These are phyloP conservation scores for Lepiota brunneoincarnata DNA, from an alignment of 768 basidiomycete genomes.

Conservation along the genomic window DNA sequence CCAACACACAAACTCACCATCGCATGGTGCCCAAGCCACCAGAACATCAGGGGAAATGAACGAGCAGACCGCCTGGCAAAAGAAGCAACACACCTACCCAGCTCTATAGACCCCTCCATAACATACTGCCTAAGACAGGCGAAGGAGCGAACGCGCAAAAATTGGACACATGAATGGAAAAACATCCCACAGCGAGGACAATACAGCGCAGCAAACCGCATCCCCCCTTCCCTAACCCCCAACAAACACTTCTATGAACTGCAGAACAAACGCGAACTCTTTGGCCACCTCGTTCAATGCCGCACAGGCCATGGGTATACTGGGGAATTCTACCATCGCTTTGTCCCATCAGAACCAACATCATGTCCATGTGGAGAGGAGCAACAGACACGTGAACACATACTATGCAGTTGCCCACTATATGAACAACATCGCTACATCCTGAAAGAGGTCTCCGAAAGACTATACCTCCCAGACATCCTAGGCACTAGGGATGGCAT, in stretches of 20 bases:
- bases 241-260: background rate
- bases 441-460: too few relatives aligned
- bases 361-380: too few relatives aligned
- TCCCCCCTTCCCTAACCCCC: background rate
- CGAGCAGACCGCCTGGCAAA: conserved; percentile 25
- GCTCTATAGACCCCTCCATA: background rate
- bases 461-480: too few relatives aligned
- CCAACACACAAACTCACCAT: conserved; percentile 9
- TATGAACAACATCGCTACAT: too few relatives aligned
- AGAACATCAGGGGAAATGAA: conserved; percentile 18
- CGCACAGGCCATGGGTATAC: background rate
- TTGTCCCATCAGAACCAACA: background rate
- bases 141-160: too few relatives aligned
- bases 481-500: too few relatives aligned
- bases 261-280: background rate
- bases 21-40: conserved; percentile 22
- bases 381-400: conserved; percentile 2
- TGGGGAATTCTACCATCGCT: background rate
- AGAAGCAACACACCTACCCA: conserved; percentile 12
- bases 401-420: too few relatives aligned
- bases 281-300: background rate
- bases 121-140: too few relatives aligned
- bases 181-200: background rate
- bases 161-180: background rate
- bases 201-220: background rate